A percentile compares a stretch with the other conserved stretches of the same genome.
phyloP scores from a whole-genome alignment of 2,329 filamentous ascomycete species.

The Biscogniauxia sp. region DNA sequence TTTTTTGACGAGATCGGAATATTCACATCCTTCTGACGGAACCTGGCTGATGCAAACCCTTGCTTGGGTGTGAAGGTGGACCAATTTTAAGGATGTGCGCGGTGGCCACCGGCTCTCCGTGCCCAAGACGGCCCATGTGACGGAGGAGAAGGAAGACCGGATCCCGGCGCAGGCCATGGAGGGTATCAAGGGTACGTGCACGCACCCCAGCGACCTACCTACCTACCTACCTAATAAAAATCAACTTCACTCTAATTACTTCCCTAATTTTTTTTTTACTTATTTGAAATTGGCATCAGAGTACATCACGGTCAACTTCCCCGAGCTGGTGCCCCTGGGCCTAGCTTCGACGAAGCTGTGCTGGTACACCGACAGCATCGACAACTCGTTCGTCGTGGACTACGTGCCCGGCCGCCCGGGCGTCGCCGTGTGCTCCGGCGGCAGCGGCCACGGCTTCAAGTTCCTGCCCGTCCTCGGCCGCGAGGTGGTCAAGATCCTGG shows the following conservation, averaged over 20 bases:
- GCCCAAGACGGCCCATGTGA: slow-evolving; percentile 21
- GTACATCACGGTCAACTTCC: slow-evolving; percentile 34
- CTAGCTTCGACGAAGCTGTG: slow-evolving; percentile 44
- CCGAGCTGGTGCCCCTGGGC: slow-evolving; percentile 37
- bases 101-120: slow-evolving; percentile 21
- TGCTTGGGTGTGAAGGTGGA: slow-evolving; percentile 15
- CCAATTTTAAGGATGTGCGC: slow-evolving; percentile 21
- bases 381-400: slow-evolving; percentile 42
- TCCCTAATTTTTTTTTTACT: too few species aligned
- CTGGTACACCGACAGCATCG: slow-evolving; percentile 34
- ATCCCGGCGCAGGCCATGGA: slow-evolving; percentile 23
- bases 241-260: too few species aligned
- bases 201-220: too few species aligned
- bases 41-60: too few species aligned
- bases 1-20: too few species aligned
- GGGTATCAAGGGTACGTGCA: slow-evolving; percentile 23
- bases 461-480: slow-evolving; percentile 32
- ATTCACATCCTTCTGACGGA: too few species aligned
- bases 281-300: too few species aligned
- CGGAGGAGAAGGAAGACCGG: slow-evolving; percentile 17
- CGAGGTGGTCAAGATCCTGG: slow-evolving; percentile 31
- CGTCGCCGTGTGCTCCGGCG: slow-evolving; percentile 59
- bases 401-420: slow-evolving; percentile 33
- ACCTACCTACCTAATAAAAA: background rate
- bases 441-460: slow-evolving; percentile 46